Evolutionary conservation across 1,139 yeast species (phyloP).

Genomic region (Pneumocystis canis): DNA sequence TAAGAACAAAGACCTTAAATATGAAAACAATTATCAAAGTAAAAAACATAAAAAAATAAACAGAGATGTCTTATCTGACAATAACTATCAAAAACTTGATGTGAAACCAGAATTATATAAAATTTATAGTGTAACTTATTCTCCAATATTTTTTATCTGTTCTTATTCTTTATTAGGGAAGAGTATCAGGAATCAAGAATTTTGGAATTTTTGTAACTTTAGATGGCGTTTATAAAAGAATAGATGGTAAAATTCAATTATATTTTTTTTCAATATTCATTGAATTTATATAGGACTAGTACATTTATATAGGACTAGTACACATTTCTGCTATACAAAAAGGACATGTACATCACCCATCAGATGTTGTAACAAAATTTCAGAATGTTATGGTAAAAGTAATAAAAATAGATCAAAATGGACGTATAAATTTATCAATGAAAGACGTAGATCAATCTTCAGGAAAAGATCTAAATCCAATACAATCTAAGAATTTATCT

Average conservation of each 20-base stretch:
- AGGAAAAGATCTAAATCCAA: constrained; percentile 33
- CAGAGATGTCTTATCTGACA: background rate
- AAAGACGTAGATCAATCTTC: constrained; percentile 57
- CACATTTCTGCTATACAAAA: constrained; percentile 57
- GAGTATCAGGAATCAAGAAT: constrained; percentile 41
- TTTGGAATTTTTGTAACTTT: constrained; percentile 70
- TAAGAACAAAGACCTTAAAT: background rate
- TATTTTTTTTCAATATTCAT: background rate
- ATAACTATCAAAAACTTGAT: constrained; percentile 18
- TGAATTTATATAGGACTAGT: constrained; percentile 43
- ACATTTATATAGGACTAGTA: constrained; percentile 44
- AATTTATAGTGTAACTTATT: constrained; percentile 28
- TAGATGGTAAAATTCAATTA: constrained; percentile 19
- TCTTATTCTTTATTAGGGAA: constrained; percentile 28
- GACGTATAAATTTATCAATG: constrained; percentile 46
- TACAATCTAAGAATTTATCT: background rate
- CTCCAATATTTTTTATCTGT: background rate
- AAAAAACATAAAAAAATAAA: constrained; percentile 1
- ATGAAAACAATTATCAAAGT: constrained; percentile 3
- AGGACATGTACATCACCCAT: constrained; percentile 40
- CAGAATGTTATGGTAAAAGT: constrained; percentile 59
- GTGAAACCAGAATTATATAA: constrained; percentile 29
- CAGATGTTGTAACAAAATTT: constrained; percentile 41
- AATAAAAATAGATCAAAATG: constrained; percentile 31
- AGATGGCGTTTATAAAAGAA: constrained; percentile 25